Evolutionary conservation across 2,329 filamentous ascomycete species (phyloP).

Genomic region (Nemania abortiva): DNA sequence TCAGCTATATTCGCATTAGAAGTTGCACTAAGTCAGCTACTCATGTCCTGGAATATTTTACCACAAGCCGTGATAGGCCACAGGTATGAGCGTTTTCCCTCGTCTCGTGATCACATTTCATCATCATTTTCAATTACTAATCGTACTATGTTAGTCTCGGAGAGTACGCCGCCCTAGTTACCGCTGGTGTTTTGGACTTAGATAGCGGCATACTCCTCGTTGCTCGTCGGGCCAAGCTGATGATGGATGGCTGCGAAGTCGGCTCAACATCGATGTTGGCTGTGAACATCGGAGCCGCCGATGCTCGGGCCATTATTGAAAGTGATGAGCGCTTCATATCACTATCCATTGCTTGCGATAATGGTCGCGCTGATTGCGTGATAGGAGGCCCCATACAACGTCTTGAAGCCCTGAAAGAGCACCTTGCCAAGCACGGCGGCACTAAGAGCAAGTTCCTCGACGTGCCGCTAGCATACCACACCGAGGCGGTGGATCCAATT

Average conservation of each 20-base stretch:
- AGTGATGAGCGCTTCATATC: conserved; percentile 46
- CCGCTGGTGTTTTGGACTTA: conserved; percentile 68
- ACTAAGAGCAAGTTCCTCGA: conserved; percentile 46
- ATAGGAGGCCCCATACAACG: conserved; percentile 36
- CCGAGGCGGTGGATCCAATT: conserved; percentile 47
- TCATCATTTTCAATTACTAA: conserved; percentile 27
- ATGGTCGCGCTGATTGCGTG: conserved; percentile 36
- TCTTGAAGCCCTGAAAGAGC: conserved; percentile 36
- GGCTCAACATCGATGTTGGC: conserved; percentile 41
- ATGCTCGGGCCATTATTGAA: conserved; percentile 33
- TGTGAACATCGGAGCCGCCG: conserved; percentile 23
- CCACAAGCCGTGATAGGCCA: conserved; percentile 58
- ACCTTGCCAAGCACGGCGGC: conserved; percentile 23
- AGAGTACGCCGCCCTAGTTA: conserved; percentile 70
- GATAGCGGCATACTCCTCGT: conserved; percentile 70
- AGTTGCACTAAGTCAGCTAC: conserved; percentile 52
- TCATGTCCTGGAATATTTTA: conserved; percentile 53
- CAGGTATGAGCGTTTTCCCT: conserved; percentile 44
- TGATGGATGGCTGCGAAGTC: conserved; percentile 34
- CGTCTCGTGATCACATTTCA: too few species aligned
- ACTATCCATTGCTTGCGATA: conserved; percentile 34
- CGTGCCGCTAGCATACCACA: conserved; percentile 49
- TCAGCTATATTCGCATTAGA: conserved; percentile 33
- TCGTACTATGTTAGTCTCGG: conserved; percentile 58
- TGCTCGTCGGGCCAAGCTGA: conserved; percentile 48